These are phyloP conservation scores for Suillus tomentosus DNA, from an alignment of 768 basidiomycete species.

Conservation along the genomic window DNA sequence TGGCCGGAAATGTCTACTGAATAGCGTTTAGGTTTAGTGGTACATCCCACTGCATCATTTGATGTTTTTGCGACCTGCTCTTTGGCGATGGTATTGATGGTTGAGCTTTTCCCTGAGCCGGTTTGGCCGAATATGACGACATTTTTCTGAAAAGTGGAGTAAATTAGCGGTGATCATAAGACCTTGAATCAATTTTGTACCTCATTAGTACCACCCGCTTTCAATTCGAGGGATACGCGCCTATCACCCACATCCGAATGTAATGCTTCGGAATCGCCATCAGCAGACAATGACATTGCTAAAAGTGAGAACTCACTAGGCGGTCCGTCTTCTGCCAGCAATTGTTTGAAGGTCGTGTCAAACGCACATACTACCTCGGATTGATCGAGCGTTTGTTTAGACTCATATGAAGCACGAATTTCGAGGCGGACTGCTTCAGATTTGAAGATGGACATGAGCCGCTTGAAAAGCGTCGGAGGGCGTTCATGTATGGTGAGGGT, in stretches of 20 bases:
- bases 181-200: background rate
- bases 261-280: background rate
- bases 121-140: conserved; percentile 28
- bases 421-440: background rate
- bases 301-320: background rate
- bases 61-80: conserved; percentile 13
- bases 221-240: background rate
- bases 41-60: conserved; percentile 20
- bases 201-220: background rate
- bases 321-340: background rate
- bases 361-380: background rate
- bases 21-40: conserved; percentile 5
- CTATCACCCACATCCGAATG: no score
- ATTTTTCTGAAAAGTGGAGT: conserved; percentile 8
- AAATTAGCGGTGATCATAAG: background rate
- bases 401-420: background rate
- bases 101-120: conserved; percentile 30
- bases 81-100: conserved; percentile 27
- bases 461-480: background rate
- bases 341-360: background rate
- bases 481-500: background rate
- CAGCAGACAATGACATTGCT: background rate
- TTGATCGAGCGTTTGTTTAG: background rate
- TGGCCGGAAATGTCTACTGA: conserved; percentile 11
- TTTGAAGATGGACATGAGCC: background rate